A percentile compares a stretch with the other conserved stretches of the same genome.
These are phyloP conservation scores for Populus ilicifolia DNA, from an alignment of 345 rosid species.

Conservation along the genomic window DNA sequence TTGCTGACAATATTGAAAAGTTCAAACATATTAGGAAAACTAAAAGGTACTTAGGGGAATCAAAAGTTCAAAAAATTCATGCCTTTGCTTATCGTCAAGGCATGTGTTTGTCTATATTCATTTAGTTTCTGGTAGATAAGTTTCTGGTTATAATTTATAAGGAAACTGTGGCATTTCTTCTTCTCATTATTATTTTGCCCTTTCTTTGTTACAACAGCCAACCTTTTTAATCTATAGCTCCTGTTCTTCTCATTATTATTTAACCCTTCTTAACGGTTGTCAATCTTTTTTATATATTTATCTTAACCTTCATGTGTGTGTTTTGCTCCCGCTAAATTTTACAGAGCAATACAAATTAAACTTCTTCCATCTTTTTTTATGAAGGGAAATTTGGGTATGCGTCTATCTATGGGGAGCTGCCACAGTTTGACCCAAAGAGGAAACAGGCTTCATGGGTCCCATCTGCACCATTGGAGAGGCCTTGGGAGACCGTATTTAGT, in stretches of 20 bases:
- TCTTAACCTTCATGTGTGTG: neutral
- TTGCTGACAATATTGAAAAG: neutral
- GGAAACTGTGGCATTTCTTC: neutral
- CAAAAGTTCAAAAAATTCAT: neutral
- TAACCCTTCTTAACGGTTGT: neutral
- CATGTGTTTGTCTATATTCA: neutral
- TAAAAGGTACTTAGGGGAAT: neutral
- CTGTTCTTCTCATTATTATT: too few species aligned
- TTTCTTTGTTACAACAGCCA: neutral
- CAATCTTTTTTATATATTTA: neutral
- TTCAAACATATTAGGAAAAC: neutral
- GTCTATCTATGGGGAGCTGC: constrained; percentile 71
- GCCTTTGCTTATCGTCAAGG: neutral
- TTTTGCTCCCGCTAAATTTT: neutral
- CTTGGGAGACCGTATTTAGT: constrained; percentile 79
- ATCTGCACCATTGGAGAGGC: constrained; percentile 56
- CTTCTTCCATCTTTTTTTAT: neutral
- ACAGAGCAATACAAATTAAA: neutral
- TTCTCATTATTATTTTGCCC: neutral
- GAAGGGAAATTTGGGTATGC: constrained; percentile 60
- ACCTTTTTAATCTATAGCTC: neutral
- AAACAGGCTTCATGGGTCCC: constrained; percentile 30
- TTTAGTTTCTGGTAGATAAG: neutral
- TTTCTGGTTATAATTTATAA: neutral
- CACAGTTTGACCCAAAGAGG: constrained; percentile 43